A percentile compares a stretch with the other conserved stretches of the same genome.
These are phyloP conservation scores for Paracorniculantispora psalliotae DNA, from an alignment of 2,329 filamentous ascomycete genomes.

Conservation along the genomic window DNA sequence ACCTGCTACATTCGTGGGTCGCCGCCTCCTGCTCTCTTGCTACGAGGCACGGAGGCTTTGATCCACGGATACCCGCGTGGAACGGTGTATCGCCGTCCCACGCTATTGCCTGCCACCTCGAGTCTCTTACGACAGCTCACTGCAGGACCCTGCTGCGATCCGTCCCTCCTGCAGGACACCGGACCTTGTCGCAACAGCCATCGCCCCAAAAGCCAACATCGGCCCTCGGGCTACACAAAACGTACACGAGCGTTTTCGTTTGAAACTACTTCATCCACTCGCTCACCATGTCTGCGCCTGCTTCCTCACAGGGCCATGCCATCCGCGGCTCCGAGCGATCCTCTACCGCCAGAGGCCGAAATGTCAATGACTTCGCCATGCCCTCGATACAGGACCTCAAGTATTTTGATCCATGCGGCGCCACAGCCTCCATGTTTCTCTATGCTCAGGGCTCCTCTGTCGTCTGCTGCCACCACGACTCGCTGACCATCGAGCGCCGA, in stretches of 20 bases:
- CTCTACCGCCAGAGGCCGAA: slow-evolving; percentile 41
- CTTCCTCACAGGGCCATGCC: slow-evolving; percentile 54
- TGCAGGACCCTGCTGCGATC: slow-evolving; percentile 20
- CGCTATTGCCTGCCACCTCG: slow-evolving; percentile 23
- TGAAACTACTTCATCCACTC: slow-evolving; percentile 27
- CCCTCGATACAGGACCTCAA: slow-evolving; percentile 43
- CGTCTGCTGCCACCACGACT: slow-evolving; percentile 88
- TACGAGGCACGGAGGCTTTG: slow-evolving; percentile 24
- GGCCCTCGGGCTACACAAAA: slow-evolving; percentile 13
- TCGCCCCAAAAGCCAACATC: slow-evolving; percentile 12
- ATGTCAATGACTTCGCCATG: slow-evolving; percentile 40
- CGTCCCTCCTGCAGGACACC: slow-evolving; percentile 21
- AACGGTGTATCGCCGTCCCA: slow-evolving; percentile 37
- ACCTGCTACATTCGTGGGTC: slow-evolving; percentile 18
- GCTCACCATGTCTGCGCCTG: slow-evolving; percentile 53
- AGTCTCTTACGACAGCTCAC: slow-evolving; percentile 16
- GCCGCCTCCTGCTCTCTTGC: slow-evolving; percentile 21
- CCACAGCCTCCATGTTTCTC: slow-evolving; percentile 85
- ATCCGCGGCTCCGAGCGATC: slow-evolving; percentile 53
- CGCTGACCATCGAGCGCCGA: slow-evolving; percentile 77
- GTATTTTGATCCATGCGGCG: slow-evolving; percentile 80
- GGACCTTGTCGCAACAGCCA: slow-evolving; percentile 8
- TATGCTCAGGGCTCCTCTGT: slow-evolving; percentile 80
- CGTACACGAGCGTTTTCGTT: background rate
- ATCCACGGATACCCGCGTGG: slow-evolving; percentile 28